These are phyloP conservation scores for Lactarius psammicola DNA, from an alignment of 768 basidiomycete genomes.

Conservation along the genomic window DNA sequence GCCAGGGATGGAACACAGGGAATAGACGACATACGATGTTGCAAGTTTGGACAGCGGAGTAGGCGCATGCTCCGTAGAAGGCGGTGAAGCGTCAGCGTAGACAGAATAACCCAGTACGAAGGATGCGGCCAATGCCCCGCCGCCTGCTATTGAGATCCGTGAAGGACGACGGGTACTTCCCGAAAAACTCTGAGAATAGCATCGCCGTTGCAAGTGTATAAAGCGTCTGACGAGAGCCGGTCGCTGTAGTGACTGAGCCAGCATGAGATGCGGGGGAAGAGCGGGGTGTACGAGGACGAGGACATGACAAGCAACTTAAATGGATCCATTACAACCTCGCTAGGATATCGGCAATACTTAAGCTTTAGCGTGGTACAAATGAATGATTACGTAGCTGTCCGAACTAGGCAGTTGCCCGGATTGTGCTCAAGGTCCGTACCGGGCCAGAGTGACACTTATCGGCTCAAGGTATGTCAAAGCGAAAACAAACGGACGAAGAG, in stretches of 20 bases:
- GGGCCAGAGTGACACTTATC: not conserved
- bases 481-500: slow-evolving; percentile 43
- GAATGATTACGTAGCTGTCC: not conserved
- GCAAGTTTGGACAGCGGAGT: slow-evolving; percentile 43
- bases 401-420: not conserved
- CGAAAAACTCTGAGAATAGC: not conserved
- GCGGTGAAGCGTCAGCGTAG: slow-evolving; percentile 32
- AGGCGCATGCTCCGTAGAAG: slow-evolving; percentile 17
- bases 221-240: not conserved
- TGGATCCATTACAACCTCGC: not conserved
- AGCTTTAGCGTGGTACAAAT: too few relatives aligned
- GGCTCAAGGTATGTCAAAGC: slow-evolving; percentile 46
- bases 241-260: slow-evolving; percentile 6
- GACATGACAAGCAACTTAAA: not conserved
- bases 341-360: too few relatives aligned
- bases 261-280: not conserved
- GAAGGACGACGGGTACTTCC: slow-evolving; percentile 5
- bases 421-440: not conserved
- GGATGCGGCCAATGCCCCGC: slow-evolving; percentile 23
- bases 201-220: not conserved
- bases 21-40: slow-evolving; percentile 79
- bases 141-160: slow-evolving; percentile 18
- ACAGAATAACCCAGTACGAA: slow-evolving; percentile 19
- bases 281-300: not conserved
- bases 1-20: slow-evolving; percentile 70